Percentiles rank a stretch among this genome's conserved stretches.
These are phyloP conservation scores for Arthrobotrys sinensis DNA, from an alignment of 2,329 filamentous ascomycete genomes.

Conservation along the genomic window DNA sequence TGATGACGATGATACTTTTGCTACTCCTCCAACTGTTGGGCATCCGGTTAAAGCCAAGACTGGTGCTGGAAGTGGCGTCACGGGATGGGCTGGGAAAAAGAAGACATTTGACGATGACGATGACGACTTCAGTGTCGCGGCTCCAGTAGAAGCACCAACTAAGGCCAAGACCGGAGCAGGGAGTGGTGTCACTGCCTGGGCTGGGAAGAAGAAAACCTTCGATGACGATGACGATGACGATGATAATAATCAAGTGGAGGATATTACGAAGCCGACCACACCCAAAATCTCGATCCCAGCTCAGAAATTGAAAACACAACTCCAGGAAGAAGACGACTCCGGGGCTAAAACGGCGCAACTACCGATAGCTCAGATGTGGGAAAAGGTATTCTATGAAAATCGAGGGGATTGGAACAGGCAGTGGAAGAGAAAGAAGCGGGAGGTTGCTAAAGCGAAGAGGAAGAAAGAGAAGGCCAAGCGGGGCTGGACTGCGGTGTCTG, in stretches of 20 bases:
- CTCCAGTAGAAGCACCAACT: conserved; percentile 1
- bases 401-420: conserved; percentile 76
- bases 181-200: conserved; percentile 36
- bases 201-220: conserved; percentile 49
- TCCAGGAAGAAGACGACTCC: conserved; percentile 55
- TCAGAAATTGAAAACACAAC: not conserved
- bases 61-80: conserved; percentile 52
- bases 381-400: conserved; percentile 79
- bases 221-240: conserved; percentile 25
- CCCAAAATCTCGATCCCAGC: not conserved
- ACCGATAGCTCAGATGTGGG: conserved; percentile 61
- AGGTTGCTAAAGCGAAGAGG: conserved; percentile 77
- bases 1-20: conserved; percentile 22
- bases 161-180: conserved; percentile 42
- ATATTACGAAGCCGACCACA: not conserved
- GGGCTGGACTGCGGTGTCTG: conserved; percentile 29
- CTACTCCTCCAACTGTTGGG: not conserved
- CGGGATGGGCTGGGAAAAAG: conserved; percentile 60
- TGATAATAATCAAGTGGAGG: conserved; percentile 6
- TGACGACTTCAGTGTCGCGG: not conserved
- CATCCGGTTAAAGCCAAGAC: conserved; percentile 41
- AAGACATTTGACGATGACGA: conserved; percentile 56
- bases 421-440: conserved; percentile 77
- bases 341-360: conserved; percentile 58
- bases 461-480: conserved; percentile 71